Base-by-base conservation (phyloP, 306 rosid species). In the Casuarina equisetifolia region DNA sequence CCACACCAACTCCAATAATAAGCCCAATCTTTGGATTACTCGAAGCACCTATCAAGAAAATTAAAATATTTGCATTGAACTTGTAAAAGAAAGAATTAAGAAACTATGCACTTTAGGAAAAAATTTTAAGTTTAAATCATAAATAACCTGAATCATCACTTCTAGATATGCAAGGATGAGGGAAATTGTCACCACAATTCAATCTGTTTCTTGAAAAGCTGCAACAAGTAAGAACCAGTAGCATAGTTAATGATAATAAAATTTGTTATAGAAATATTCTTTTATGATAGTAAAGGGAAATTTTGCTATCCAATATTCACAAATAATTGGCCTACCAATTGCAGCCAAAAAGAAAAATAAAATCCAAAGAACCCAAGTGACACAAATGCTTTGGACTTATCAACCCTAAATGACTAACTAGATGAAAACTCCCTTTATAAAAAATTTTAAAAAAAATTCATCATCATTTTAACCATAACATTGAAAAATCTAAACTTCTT, bases 161-260 rank as follows among this genome's bases (percentile, higher is more conserved):
- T 69, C 82, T 82, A 51, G 90, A 82, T 66, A 84, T 88, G 55
- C 99, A 95, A 44, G 70, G 83, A 74, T 58, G 91, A 67, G 36
- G 71, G 69, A 74, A 66, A 76, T 79, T 89, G 78, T 55, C 44
- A 48, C 93, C 96, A 84, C 99, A 95, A 25, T 86, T 78, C 84
- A 95, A 88, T 39, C 74, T 81, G 84, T 92, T 96, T 85, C 97
- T 98, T 17, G 94, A 86, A 81, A 92, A 96, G 86, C 99, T 96
- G 90, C 86, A 88, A 81, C 36, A 74, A 76, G 40, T 58, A 85
- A 78, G 73, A 72, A 75, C 73, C 76, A 73, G 49, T 45, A 25
- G 52, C 35, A 35, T 69, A 58, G 57, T 66, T 73, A 61, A 46
- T 59, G 16, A 75, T 15, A 5, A 43, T 32, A 51, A 70, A 45